These are phyloP conservation scores for Coccinonectria pachysandricola DNA, from an alignment of 2,329 filamentous ascomycete species.

Conservation along the genomic window DNA sequence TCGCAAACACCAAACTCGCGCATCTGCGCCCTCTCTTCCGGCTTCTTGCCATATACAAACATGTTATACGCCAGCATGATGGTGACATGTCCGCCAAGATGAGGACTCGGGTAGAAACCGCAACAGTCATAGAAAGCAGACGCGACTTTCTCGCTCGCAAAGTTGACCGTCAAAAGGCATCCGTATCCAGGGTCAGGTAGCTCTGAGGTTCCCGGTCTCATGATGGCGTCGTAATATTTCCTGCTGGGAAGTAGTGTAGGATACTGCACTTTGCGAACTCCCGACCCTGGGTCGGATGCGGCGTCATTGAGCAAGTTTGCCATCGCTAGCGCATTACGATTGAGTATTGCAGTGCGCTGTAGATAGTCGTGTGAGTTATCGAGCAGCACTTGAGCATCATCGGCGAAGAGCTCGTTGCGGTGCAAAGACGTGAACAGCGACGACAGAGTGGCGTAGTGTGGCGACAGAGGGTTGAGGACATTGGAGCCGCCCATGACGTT, in stretches of 20 bases:
- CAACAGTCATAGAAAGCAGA: conserved; percentile 39
- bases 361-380: conserved; percentile 35
- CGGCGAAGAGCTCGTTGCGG: conserved; percentile 36
- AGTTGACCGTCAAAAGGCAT: conserved; percentile 42
- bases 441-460: conserved; percentile 27
- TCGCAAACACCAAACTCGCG: conserved; percentile 26
- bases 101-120: conserved; percentile 40
- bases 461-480: conserved; percentile 37
- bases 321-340: conserved; percentile 34
- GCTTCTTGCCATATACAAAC: conserved; percentile 30
- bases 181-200: conserved; percentile 42
- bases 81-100: conserved; percentile 43
- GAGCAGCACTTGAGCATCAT: conserved; percentile 36
- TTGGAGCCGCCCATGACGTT: conserved; percentile 44
- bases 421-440: conserved; percentile 18
- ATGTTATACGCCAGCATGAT: conserved; percentile 38
- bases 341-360: conserved; percentile 26
- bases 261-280: conserved; percentile 33
- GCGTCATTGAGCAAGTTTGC: conserved; percentile 26
- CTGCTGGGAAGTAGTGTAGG: conserved; percentile 28
- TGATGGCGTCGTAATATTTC: conserved; percentile 23
- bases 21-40: conserved; percentile 27
- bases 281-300: conserved; percentile 20
- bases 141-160: conserved; percentile 30
- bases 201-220: conserved; percentile 29